A percentile compares a stretch with the other conserved stretches of the same genome.
These are phyloP conservation scores for Mucor saturninus DNA, from an alignment of 371 early-diverging fungal genomes.

Conservation along the genomic window DNA sequence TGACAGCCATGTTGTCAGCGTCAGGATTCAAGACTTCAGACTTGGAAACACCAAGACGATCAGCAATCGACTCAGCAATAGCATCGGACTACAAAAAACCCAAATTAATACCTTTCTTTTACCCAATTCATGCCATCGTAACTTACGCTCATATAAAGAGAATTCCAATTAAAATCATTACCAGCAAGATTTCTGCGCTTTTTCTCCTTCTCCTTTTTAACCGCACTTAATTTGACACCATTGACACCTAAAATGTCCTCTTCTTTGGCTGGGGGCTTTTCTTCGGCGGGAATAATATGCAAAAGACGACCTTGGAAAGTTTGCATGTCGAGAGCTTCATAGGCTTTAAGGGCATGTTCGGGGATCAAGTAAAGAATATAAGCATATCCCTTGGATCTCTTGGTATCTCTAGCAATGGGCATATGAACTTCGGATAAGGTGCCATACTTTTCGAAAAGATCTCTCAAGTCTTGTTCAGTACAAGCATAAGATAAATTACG, in stretches of 20 bases:
- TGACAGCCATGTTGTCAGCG: constrained; percentile 89
- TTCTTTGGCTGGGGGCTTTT: constrained; percentile 73
- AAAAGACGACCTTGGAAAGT: constrained; percentile 92
- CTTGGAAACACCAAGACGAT: constrained; percentile 86
- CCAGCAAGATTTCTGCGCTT: constrained; percentile 78
- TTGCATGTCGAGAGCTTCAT: constrained; percentile 74
- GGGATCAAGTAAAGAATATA: constrained; percentile 88
- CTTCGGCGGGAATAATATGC: constrained; percentile 86
- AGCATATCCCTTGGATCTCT: constrained; percentile 92
- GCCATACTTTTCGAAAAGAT: constrained; percentile 83
- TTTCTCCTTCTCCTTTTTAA: constrained; percentile 82
- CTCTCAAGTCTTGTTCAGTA: constrained; percentile 84
- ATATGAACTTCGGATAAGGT: constrained; percentile 93
- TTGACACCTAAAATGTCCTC: constrained; percentile 65
- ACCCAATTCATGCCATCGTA: background rate
- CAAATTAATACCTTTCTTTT: constrained; percentile 2
- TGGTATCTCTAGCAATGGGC: constrained; percentile 90
- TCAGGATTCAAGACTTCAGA: constrained; percentile 86
- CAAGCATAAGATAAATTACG: constrained; percentile 91
- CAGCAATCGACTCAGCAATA: constrained; percentile 91
- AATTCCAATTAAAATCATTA: constrained; percentile 94
- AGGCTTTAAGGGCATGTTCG: constrained; percentile 93
- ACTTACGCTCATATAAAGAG: constrained; percentile 90
- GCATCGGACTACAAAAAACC: constrained; percentile 76
- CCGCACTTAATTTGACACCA: constrained; percentile 63